Conservation (phyloP, 345 rosid species). For the Eucalyptus fibrosa region DNA sequence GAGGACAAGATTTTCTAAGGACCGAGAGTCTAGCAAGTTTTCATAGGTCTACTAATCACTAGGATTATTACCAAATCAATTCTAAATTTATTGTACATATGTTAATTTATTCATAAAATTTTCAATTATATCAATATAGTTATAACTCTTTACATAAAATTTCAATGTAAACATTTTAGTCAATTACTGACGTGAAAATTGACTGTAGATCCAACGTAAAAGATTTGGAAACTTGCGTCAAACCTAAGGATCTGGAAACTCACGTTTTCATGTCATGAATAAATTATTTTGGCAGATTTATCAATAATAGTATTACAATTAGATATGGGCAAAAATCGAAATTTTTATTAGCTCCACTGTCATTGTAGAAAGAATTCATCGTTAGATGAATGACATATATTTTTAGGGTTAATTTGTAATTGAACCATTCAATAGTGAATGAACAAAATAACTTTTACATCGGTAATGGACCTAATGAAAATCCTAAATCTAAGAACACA, state of each 20-base stretch:
- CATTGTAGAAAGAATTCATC: background rate
- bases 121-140: background rate
- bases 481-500: background rate
- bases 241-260: background rate
- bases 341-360: background rate
- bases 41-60: background rate
- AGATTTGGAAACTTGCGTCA: background rate
- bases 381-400: background rate
- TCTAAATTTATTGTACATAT: background rate
- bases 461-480: too few species aligned
- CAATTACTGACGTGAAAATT: accelerated
- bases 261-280: background rate
- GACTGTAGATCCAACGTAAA: background rate
- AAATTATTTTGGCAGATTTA: background rate
- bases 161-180: background rate
- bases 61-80: background rate
- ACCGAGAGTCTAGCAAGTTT: background rate
- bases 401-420: background rate
- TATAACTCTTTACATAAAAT: background rate
- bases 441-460: too few species aligned
- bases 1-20: background rate
- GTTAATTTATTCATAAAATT: background rate
- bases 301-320: background rate
- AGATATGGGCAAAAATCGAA: background rate
- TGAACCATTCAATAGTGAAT: background rate